These are phyloP conservation scores for Quercus berberidifolia DNA, from an alignment of 306 rosid species.

Conservation along the genomic window DNA sequence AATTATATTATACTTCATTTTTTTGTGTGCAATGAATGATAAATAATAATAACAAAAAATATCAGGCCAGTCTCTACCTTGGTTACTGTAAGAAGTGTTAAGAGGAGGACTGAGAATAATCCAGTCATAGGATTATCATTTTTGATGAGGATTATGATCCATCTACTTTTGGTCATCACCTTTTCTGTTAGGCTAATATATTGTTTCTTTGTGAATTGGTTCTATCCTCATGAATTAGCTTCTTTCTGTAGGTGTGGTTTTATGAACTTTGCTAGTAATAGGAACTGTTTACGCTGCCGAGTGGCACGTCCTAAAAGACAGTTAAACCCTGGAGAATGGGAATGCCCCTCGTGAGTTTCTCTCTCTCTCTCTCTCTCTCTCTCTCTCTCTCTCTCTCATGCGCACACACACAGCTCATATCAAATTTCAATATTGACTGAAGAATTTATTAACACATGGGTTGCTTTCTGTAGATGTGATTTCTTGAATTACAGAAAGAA, in stretches of 20 bases:
- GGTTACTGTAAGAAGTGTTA: not conserved
- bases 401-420: too few relatives aligned
- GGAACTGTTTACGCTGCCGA: slow-evolving; percentile 66
- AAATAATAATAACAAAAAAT: not conserved
- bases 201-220: not conserved
- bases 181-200: not conserved
- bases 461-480: slow-evolving; percentile 53
- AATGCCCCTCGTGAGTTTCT: slow-evolving; percentile 71
- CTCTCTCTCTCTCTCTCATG: not conserved
- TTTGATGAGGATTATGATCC: not conserved
- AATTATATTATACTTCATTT: not conserved
- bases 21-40: not conserved
- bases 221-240: slow-evolving; percentile 11
- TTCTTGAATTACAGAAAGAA: slow-evolving; percentile 58
- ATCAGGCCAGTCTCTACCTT: not conserved
- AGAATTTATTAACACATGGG: not conserved
- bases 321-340: slow-evolving; percentile 66
- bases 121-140: not conserved
- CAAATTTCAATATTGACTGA: not conserved
- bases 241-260: slow-evolving; percentile 62
- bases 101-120: not conserved
- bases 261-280: slow-evolving; percentile 74
- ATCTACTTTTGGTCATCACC: not conserved
- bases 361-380: slow-evolving; percentile 8
- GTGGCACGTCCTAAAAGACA: slow-evolving; percentile 49